Percentiles rank a stretch among this genome's conserved stretches.
These are phyloP conservation scores for Lachancea fermentati DNA, from an alignment of 805 yeast genomes.

Conservation along the genomic window DNA sequence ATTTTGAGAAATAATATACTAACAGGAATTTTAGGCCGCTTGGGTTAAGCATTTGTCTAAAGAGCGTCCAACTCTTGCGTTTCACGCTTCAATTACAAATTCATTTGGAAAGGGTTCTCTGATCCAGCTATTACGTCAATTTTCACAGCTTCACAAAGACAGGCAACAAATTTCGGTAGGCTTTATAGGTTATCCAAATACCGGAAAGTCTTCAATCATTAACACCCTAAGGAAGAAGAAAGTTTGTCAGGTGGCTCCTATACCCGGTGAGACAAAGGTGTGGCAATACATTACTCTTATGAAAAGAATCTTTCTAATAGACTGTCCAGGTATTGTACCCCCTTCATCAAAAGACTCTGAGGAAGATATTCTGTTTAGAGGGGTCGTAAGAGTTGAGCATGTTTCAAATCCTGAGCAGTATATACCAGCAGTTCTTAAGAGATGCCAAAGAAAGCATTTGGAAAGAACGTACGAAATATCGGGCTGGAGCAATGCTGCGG, in stretches of 20 bases:
- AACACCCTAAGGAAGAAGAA: constrained; percentile 91
- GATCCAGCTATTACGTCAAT: constrained; percentile 89
- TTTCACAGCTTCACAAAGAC: constrained; percentile 82
- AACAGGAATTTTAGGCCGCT: constrained; percentile 68
- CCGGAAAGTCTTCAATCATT: constrained; percentile 96
- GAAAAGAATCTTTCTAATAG: constrained; percentile 92
- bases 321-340: constrained; percentile 99
- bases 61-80: constrained; percentile 90
- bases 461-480: constrained; percentile 93
- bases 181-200: constrained; percentile 94
- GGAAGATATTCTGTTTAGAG: constrained; percentile 88
- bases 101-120: constrained; percentile 97
- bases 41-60: constrained; percentile 96
- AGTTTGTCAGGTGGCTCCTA: constrained; percentile 96
- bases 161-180: constrained; percentile 96
- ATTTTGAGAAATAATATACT: constrained; percentile 14
- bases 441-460: constrained; percentile 83
- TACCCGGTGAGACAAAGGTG: constrained; percentile 98
- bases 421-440: constrained; percentile 76
- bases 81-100: constrained; percentile 95
- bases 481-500: constrained; percentile 78
- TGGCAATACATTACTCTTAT: constrained; percentile 98
- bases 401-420: constrained; percentile 94
- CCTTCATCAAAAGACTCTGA: constrained; percentile 87
- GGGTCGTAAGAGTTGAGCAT: constrained; percentile 98